A percentile compares a stretch with the other conserved stretches of the same genome.
Evolutionary conservation across 2,329 filamentous ascomycete genomes (phyloP).

Genomic region (Monilinia fructigena): DNA sequence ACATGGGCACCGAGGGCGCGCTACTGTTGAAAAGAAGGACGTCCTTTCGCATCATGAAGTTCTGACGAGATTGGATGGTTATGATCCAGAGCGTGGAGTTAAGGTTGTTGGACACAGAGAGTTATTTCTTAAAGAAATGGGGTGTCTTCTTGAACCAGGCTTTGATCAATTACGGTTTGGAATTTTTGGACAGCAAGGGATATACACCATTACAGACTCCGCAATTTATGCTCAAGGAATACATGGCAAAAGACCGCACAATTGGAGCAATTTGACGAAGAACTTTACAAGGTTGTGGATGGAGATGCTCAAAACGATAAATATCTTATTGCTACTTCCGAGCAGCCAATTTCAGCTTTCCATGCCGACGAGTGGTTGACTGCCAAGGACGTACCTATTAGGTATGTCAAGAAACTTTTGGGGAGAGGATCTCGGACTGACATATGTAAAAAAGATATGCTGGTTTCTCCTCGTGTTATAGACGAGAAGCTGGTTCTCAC

Average conservation of each 20-base stretch:
- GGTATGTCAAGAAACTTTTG: conserved; percentile 47
- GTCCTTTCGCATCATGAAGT: conserved; percentile 94
- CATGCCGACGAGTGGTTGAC: conserved; percentile 94
- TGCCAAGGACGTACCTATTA: conserved; percentile 81
- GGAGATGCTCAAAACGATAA: conserved; percentile 88
- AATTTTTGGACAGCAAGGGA: conserved; percentile 79
- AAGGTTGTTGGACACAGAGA: conserved; percentile 93
- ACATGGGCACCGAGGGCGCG: conserved; percentile 75
- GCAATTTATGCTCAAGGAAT: conserved; percentile 90
- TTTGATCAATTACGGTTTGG: conserved; percentile 89
- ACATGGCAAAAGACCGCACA: conserved; percentile 99
- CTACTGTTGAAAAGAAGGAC: conserved; percentile 70
- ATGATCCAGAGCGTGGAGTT: conserved; percentile 87
- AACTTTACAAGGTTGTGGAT: conserved; percentile 93
- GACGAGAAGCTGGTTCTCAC: conserved; percentile 90
- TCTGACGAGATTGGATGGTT: conserved; percentile 80
- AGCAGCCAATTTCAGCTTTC: conserved; percentile 90
- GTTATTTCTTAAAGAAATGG: conserved; percentile 88
- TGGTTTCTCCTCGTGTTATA: conserved; percentile 92
- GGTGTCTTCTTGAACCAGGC: conserved; percentile 91
- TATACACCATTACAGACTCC: conserved; percentile 84
- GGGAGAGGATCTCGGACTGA: conserved; percentile 20
- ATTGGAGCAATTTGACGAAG: conserved; percentile 95
- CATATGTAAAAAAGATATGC: conserved; percentile 53
- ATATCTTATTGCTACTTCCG: conserved; percentile 74